Conservation (phyloP, 2,329 filamentous ascomycete genomes). For the Neonectria sp. region DNA sequence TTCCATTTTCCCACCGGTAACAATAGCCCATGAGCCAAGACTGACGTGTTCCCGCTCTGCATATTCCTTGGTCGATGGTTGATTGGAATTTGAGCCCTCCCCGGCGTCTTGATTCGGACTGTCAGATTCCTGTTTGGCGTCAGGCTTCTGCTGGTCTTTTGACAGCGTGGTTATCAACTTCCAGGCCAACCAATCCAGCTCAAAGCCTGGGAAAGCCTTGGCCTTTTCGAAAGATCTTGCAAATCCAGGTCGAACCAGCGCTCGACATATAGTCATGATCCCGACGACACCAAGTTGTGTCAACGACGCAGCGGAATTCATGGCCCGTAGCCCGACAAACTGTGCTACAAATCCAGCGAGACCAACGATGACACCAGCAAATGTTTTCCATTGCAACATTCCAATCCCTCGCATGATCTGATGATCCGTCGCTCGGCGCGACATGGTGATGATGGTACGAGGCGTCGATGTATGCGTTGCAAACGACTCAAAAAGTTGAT, state of each 20-base stretch:
- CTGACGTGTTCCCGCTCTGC: too few species aligned
- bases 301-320: slow-evolving; percentile 46
- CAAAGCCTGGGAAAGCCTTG: slow-evolving; percentile 34
- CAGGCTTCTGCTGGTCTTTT: too few species aligned
- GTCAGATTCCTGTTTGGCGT: too few species aligned
- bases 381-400: background rate
- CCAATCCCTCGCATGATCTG: too few species aligned
- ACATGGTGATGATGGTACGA: background rate
- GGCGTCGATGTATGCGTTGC: background rate
- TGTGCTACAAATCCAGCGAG: slow-evolving; percentile 48
- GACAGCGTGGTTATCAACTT: too few species aligned
- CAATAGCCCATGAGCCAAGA: too few species aligned
- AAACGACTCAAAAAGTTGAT: background rate
- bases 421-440: background rate
- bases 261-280: slow-evolving; percentile 45
- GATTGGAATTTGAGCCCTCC: too few species aligned
- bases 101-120: too few species aligned
- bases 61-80: too few species aligned
- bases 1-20: too few species aligned
- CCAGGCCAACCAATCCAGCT: slow-evolving; percentile 46
- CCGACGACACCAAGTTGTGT: slow-evolving; percentile 43
- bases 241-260: slow-evolving; percentile 41
- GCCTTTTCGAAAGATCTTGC: background rate
- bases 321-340: slow-evolving; percentile 47
- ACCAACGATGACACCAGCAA: slow-evolving; percentile 29